A percentile compares a stretch with the other conserved stretches of the same genome.
These are phyloP conservation scores for Prunus campanulata DNA, from an alignment of 306 rosid species.

Conservation along the genomic window DNA sequence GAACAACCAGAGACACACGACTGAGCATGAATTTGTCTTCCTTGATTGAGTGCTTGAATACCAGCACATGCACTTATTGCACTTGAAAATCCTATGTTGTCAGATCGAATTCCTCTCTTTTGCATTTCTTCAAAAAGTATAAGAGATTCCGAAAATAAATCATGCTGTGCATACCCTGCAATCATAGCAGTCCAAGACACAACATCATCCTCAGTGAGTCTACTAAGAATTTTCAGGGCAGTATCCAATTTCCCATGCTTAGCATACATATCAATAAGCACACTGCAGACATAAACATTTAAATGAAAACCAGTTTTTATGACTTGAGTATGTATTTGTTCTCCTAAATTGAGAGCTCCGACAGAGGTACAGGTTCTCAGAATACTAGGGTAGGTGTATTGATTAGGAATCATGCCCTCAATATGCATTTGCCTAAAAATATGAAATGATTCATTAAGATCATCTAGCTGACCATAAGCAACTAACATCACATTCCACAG, in stretches of 20 bases:
- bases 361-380: conserved; percentile 75
- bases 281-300: conserved; percentile 74
- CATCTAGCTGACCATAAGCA: conserved; percentile 68
- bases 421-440: conserved; percentile 74
- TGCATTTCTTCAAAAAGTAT: conserved; percentile 68
- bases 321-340: conserved; percentile 73
- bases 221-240: conserved; percentile 59
- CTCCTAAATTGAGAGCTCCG: conserved; percentile 70
- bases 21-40: conserved; percentile 81
- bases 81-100: conserved; percentile 80
- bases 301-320: conserved; percentile 81
- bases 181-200: conserved; percentile 94
- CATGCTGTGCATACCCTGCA: conserved; percentile 76
- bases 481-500: conserved; percentile 89
- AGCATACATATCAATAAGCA: conserved; percentile 88
- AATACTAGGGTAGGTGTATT: conserved; percentile 85
- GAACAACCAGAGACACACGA: conserved; percentile 64
- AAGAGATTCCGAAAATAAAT: conserved; percentile 65
- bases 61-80: conserved; percentile 87
- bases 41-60: conserved; percentile 66
- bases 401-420: conserved; percentile 76
- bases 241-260: conserved; percentile 65
- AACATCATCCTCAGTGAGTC: conserved; percentile 57
- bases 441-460: conserved; percentile 53
- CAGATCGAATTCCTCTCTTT: conserved; percentile 57